Evolutionary conservation across 2,329 filamentous ascomycete genomes (phyloP).

Genomic region (Cladophialophora psammophila): DNA sequence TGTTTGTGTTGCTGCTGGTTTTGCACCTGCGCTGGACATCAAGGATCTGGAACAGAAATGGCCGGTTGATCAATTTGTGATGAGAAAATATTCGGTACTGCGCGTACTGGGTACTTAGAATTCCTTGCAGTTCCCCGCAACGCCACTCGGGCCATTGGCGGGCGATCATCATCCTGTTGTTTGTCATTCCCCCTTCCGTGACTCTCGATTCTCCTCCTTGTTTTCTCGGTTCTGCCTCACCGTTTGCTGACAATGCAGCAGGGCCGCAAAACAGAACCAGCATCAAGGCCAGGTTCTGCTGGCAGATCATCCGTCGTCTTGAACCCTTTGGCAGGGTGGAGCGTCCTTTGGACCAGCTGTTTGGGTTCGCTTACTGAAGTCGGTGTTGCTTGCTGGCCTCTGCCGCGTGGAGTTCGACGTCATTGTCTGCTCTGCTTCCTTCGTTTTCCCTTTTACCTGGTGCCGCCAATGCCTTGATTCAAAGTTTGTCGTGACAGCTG

Average conservation of each 20-base stretch:
- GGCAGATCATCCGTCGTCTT: slow-evolving; percentile 17
- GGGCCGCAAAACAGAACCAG: not conserved
- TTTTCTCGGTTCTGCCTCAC: slow-evolving; percentile 13
- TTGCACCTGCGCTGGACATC: slow-evolving; percentile 22
- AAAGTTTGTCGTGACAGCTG: not conserved
- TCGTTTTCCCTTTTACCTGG: not conserved
- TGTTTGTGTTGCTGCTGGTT: not conserved
- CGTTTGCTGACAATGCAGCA: slow-evolving; percentile 4
- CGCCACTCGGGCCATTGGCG: slow-evolving; percentile 11
- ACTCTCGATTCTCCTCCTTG: not conserved
- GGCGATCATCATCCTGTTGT: not conserved
- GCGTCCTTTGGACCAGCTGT: not conserved
- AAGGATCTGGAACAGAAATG: not conserved
- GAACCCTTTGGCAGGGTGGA: slow-evolving; percentile 12
- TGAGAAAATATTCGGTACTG: not conserved
- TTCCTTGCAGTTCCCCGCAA: slow-evolving; percentile 7
- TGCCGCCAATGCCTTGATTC: slow-evolving; percentile 19
- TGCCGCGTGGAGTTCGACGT: slow-evolving; percentile 29
- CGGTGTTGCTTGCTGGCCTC: slow-evolving; percentile 7
- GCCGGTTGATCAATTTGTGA: not conserved
- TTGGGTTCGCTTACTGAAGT: slow-evolving; percentile 16
- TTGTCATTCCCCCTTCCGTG: not conserved
- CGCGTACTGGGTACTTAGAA: too few species aligned
- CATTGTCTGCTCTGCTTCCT: slow-evolving; percentile 10
- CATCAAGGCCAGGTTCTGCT: slow-evolving; percentile 12